Conservation (phyloP, 306 rosid genomes). For the Benincasa hispida region DNA sequence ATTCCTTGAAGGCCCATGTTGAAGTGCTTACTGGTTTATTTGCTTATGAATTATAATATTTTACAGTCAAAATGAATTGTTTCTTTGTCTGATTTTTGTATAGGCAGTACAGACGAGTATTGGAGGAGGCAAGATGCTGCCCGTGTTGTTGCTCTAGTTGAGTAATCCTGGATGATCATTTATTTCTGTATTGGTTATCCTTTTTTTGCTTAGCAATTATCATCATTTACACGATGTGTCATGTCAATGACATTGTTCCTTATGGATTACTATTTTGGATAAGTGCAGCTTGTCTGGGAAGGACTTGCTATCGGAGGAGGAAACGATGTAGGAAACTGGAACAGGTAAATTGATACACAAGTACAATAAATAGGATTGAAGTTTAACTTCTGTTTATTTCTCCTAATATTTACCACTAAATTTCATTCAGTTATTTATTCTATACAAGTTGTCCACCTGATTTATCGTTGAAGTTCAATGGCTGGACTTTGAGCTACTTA, state of each 20-base stretch:
- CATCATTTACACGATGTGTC: neutral
- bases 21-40: neutral
- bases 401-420: neutral
- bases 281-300: slow-evolving; percentile 75
- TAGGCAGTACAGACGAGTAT: slow-evolving; percentile 94
- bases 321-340: slow-evolving; percentile 75
- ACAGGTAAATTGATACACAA: slow-evolving; percentile 31
- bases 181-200: neutral
- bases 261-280: slow-evolving; percentile 3
- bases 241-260: neutral
- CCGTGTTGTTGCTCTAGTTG: slow-evolving; percentile 68
- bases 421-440: neutral
- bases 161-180: slow-evolving; percentile 9
- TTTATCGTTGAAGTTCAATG: neutral
- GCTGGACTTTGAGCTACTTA: neutral
- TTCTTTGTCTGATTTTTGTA: slow-evolving; percentile 4
- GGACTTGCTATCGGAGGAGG: slow-evolving; percentile 96
- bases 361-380: neutral
- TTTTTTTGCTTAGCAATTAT: neutral
- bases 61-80: slow-evolving; percentile 2
- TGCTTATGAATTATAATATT: neutral
- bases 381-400: neutral
- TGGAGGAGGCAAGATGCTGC: slow-evolving; percentile 99
- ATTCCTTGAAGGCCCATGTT: neutral
- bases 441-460: neutral